Evolutionary conservation across 495 filamentous ascomycete species (phyloP).

Genomic region (Aspergillus bertholletiae): DNA sequence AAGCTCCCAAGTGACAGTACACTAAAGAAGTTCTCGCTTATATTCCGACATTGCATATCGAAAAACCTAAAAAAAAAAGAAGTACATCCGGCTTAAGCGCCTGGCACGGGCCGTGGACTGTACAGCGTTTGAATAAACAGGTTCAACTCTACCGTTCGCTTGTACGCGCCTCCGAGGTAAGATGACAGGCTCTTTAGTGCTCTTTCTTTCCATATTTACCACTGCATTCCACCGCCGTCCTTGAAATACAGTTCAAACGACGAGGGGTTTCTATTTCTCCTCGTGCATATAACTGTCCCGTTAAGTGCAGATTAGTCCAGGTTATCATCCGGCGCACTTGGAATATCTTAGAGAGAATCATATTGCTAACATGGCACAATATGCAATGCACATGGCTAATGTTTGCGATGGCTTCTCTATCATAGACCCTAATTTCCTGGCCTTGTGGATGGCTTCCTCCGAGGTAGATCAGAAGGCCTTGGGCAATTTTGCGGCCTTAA

Average conservation of each 20-base stretch:
- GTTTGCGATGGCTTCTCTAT: conserved; percentile 6
- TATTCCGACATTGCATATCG: conserved; percentile 2
- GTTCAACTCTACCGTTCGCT: conserved; percentile 21
- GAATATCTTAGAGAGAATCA: not conserved
- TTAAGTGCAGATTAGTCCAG: not conserved
- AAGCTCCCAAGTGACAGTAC: conserved; percentile 1
- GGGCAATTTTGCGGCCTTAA: conserved; percentile 75
- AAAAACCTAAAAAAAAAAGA: conserved; percentile 3
- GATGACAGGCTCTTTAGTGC: conserved; percentile 11
- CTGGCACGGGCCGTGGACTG: conserved; percentile 31
- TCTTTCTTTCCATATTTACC: conserved; percentile 5
- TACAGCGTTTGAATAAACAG: conserved; percentile 25
- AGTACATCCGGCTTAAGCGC: conserved; percentile 17
- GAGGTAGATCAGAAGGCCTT: conserved; percentile 97
- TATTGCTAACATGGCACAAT: not conserved
- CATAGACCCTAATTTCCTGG: conserved; percentile 23
- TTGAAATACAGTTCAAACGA: not conserved
- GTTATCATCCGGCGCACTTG: not conserved
- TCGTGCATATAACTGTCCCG: not conserved
- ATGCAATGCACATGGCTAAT: conserved; percentile 16
- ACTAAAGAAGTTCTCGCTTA: conserved; percentile 4
- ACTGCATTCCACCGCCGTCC: not conserved
- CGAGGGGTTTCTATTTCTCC: not conserved
- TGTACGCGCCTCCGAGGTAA: conserved; percentile 34
- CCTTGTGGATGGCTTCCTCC: conserved; percentile 81